Base-by-base conservation (phyloP, 768 basidiomycete species). In the Serendipita sp. region DNA sequence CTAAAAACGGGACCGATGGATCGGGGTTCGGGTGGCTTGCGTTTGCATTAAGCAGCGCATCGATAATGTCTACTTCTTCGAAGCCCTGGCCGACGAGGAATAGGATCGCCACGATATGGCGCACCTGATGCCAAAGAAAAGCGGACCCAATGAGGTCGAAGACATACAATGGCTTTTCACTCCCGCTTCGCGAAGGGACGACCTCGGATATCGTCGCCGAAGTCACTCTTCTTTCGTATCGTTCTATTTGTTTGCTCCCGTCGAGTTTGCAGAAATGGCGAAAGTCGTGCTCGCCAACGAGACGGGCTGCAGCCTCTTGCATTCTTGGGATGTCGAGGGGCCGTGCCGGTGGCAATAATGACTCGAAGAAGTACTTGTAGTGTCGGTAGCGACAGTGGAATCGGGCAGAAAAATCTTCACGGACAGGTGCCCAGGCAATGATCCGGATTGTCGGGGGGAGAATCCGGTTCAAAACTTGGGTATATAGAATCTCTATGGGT, bases 311-410 rank as follows among this genome's bases (percentile, higher is more conserved):
- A 0, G 83, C 94, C 37, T 81, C 77, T 66, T 79, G 81, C 93
- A 98, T 97, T 52, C 76, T 78, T 1, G 75, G 70, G 33, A 94
- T 71, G 73, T 94, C 82, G 63, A 97, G 83, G 34, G 74, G 74
- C 36, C 77, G 74, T 0, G 83, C 74, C 0, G 68, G 68, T 2
- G 68, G 63, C 6, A 73, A 70, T 3, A 67, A 66, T n/a, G 72
- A 66, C 37, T 83, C 80, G 78, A 99, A 98, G 74, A 97, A 95
- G 75, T 98, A 99, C 71, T 95, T 97, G 83, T 99, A 98, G 72
- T 99, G 95, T 43, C 96, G 79, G 69, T 82, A 84, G 62, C 75
- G 77, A 75, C 95, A 97, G 11, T 84, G 86, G 75, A 87, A 93
- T 3, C 96, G 85, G 5, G 94, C 87, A 23, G 93, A 92, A 74